These are phyloP conservation scores for Paecilomyces formosus DNA, from an alignment of 2,329 filamentous ascomycete genomes.

Conservation along the genomic window DNA sequence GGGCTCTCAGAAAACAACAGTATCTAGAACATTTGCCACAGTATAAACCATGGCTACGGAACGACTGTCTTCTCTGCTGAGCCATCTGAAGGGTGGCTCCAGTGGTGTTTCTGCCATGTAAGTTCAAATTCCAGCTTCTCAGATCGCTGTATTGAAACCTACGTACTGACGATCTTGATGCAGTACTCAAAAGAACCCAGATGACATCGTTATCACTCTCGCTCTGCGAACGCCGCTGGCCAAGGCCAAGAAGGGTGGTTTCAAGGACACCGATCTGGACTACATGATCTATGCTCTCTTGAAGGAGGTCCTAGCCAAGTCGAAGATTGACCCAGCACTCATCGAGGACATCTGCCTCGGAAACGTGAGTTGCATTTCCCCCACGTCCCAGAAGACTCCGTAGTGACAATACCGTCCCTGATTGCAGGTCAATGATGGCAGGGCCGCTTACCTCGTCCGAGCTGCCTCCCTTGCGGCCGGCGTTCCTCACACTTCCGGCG, in stretches of 20 bases:
- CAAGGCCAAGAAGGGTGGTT: conserved; percentile 83
- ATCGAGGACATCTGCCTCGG: conserved; percentile 89
- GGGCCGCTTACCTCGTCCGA: conserved; percentile 85
- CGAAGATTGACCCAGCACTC: conserved; percentile 69
- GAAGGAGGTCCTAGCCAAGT: conserved; percentile 64
- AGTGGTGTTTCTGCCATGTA: conserved; percentile 71
- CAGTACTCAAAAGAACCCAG: conserved; percentile 85
- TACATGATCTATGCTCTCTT: conserved; percentile 77
- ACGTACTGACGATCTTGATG: conserved; percentile 10
- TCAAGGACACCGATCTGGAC: conserved; percentile 91
- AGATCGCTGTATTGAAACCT: not conserved
- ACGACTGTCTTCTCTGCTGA: conserved; percentile 79
- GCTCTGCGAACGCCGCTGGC: conserved; percentile 81
- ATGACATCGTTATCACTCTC: conserved; percentile 94
- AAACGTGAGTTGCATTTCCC: conserved; percentile 55
- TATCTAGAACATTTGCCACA: not conserved
- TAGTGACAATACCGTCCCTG: not conserved
- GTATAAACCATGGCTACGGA: conserved; percentile 62
- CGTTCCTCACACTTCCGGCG: conserved; percentile 81
- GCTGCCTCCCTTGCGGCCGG: conserved; percentile 84
- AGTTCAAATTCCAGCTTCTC: conserved; percentile 28
- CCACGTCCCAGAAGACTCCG: conserved; percentile 16
- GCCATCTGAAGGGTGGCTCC: conserved; percentile 67
- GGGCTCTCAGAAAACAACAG: not conserved
- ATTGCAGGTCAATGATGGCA: conserved; percentile 65